Percentiles rank a stretch among this genome's conserved stretches.
Evolutionary conservation across 306 rosid species (phyloP).

Genomic region (Malus sylvestris): DNA sequence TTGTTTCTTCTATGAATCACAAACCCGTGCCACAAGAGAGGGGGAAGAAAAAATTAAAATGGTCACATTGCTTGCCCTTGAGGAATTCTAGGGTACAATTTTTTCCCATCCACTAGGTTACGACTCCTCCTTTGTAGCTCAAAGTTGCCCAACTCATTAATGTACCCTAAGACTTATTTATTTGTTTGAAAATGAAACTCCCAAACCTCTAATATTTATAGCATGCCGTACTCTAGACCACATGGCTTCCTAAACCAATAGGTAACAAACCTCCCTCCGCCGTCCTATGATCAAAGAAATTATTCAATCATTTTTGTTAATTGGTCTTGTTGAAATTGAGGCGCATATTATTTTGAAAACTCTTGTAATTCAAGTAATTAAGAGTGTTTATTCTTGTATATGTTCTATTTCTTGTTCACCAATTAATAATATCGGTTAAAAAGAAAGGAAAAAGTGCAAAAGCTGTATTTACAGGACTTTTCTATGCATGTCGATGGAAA

Average conservation of each 20-base stretch:
- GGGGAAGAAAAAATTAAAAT: background rate
- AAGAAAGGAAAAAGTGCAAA: background rate
- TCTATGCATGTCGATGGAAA: background rate
- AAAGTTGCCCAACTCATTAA: conserved; percentile 19
- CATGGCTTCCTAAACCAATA: conserved; percentile 35
- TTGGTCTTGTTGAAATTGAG: background rate
- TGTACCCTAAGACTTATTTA: background rate
- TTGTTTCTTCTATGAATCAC: background rate
- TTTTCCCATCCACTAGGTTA: conserved; percentile 28
- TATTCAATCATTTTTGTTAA: background rate
- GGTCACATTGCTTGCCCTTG: conserved; percentile 34
- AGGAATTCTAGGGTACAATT: conserved; percentile 19
- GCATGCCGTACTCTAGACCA: conserved; percentile 24
- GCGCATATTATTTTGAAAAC: background rate
- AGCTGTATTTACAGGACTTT: background rate
- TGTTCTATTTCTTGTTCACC: no score
- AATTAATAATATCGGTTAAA: background rate
- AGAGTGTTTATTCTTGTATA: no score
- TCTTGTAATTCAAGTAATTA: no score
- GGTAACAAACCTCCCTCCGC: conserved; percentile 10
- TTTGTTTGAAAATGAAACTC: background rate
- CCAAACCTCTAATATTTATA: conserved; percentile 27
- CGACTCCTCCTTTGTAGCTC: conserved; percentile 10
- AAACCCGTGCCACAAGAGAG: background rate
- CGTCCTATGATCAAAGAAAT: conserved; percentile 2